Base-by-base conservation (phyloP, 495 filamentous ascomycete species). In the Glarea lozoyensis region DNA sequence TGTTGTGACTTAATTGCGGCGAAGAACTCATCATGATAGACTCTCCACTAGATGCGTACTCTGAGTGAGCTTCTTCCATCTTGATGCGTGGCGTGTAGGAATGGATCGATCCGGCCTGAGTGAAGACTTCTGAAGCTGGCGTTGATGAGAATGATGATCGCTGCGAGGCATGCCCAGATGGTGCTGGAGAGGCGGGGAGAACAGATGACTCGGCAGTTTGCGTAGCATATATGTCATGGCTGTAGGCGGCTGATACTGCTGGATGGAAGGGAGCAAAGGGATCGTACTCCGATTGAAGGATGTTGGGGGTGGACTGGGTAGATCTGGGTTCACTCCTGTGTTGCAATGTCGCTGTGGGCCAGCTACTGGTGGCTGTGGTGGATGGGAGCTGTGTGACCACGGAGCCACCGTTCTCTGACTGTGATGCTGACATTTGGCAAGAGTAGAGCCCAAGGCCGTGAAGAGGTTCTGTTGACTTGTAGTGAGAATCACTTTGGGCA, bases 221-320 rank as follows among this genome's bases (percentile, higher is more conserved):
- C 12, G 65, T 42, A 19, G 64, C 53, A 50, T 73, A 73, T 42
- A 67, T 50, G 38, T 73, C 69, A 52, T 73, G 70, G 46, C 54
- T 60, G 37, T 71, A 74, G 5, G 59, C 41, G 9, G 55, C 48
- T 41, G 63, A 52, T 47, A 64, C 57, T 40, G 49, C 41, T 20
- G 54, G 49, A 27, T 65, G 61, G 49, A 70, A 72, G 39, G 59
- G 61, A 33, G 63, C 62, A 48, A 74, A 77, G 17, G 67, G 52
- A 43, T 71, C 70, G 54, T 75, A 77, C 21, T 72, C 73, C 33
- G 63, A 58, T 18, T 68, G 63, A 37, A 75, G 59, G 37, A 75
- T 67, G 44, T 64, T 67, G 41, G 69, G 66, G 53, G 50, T 57
- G 6, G 48, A 42, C 20, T 51, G 45, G 16, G 48, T 40, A n/a